phyloP scores from a whole-genome alignment of 208 protist genomes.

The Tritrichomonas foetus region DNA sequence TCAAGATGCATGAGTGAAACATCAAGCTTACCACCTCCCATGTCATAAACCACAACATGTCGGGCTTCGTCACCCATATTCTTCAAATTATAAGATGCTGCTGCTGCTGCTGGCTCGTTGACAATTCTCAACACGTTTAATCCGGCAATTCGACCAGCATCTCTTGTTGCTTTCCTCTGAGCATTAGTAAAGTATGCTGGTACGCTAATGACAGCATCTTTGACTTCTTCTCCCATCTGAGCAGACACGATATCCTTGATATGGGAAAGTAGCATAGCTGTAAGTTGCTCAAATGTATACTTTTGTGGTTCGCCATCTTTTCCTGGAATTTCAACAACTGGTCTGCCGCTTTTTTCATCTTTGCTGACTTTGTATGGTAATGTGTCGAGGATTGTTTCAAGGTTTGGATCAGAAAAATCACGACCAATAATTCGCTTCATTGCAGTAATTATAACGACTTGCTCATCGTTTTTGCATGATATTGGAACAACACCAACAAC shows the following conservation, averaged over 20 bases:
- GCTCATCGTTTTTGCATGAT: no score
- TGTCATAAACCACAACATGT: conserved; percentile 66
- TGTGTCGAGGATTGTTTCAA: conserved; percentile 84
- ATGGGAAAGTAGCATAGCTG: conserved; percentile 61
- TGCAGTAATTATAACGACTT: background rate
- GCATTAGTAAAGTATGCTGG: conserved; percentile 75
- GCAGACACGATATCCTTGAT: conserved; percentile 71
- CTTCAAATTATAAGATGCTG: conserved; percentile 73
- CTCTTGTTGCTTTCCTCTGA: conserved; percentile 77
- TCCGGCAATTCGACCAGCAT: conserved; percentile 70
- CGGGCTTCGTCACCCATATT: conserved; percentile 55
- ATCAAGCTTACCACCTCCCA: conserved; percentile 94
- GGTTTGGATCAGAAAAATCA: conserved; percentile 65
- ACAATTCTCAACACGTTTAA: conserved; percentile 64
- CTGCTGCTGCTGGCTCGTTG: conserved; percentile 68
- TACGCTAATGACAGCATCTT: conserved; percentile 65
- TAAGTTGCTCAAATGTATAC: conserved; percentile 89
- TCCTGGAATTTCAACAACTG: conserved; percentile 70
- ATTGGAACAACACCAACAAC: no score
- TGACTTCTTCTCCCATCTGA: conserved; percentile 62
- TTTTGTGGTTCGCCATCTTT: conserved; percentile 68
- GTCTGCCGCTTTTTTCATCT: conserved; percentile 66
- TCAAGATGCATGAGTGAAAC: conserved; percentile 86
- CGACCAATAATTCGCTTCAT: conserved; percentile 81
- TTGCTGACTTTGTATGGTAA: conserved; percentile 83